Conservation (phyloP, 163 green algal species). For the Scenedesmus sp. region DNA sequence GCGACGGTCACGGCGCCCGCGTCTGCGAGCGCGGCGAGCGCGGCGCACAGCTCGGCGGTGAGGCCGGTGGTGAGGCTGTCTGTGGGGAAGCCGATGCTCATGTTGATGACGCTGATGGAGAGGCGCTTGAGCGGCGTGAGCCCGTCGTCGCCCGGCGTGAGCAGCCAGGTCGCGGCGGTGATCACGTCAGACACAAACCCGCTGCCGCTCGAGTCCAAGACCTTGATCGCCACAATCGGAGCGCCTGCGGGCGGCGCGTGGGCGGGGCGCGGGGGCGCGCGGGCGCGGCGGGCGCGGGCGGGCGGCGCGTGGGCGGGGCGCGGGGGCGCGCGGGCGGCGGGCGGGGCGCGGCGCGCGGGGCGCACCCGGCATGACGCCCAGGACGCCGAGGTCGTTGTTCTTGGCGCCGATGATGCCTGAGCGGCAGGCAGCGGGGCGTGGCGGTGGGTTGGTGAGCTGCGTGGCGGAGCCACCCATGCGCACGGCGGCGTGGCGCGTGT, state of each 20-base stretch:
- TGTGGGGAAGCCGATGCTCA: neutral
- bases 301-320: too few species aligned
- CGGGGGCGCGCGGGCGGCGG: too few species aligned
- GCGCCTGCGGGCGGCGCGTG: slow-evolving; percentile 7
- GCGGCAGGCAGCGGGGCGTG: too few species aligned
- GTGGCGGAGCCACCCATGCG: too few species aligned
- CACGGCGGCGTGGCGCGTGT: too few species aligned
- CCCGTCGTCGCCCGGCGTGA: neutral
- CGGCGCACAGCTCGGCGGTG: neutral
- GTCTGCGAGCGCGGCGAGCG: neutral
- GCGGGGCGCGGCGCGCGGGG: neutral
- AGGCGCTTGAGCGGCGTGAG: slow-evolving; percentile 6
- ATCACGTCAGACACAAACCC: slow-evolving; percentile 2
- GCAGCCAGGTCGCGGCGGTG: neutral
- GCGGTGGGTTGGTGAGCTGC: too few species aligned
- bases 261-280: too few species aligned
- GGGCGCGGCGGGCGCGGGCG: too few species aligned
- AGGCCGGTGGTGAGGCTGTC: neutral
- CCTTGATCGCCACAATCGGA: slow-evolving; percentile 16
- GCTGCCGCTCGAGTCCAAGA: neutral
- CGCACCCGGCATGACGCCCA: slow-evolving; percentile 35
- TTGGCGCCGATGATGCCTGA: slow-evolving; percentile 36
- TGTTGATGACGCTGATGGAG: neutral
- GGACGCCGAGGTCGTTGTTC: slow-evolving; percentile 30
- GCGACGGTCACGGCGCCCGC: neutral